A percentile compares a stretch with the other conserved stretches of the same genome.
These are phyloP conservation scores for Coniochaeta sp. DNA, from an alignment of 2,329 filamentous ascomycete species.

Conservation along the genomic window DNA sequence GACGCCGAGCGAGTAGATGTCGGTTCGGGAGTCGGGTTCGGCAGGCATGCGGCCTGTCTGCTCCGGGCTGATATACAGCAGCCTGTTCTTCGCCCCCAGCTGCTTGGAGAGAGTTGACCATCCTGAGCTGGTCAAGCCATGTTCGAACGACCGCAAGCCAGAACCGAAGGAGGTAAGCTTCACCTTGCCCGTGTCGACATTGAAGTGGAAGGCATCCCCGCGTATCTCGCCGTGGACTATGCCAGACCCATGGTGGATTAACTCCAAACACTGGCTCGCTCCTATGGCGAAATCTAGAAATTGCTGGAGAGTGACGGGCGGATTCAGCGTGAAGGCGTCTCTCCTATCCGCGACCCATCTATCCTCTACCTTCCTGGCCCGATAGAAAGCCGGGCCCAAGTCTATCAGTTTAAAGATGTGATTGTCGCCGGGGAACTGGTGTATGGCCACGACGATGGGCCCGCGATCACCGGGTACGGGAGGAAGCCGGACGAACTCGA, in stretches of 20 bases:
- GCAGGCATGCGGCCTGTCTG: slow-evolving; percentile 90
- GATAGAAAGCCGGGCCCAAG: slow-evolving; percentile 70
- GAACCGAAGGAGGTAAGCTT: slow-evolving; percentile 82
- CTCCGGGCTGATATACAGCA: slow-evolving; percentile 89
- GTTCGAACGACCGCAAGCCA: slow-evolving; percentile 81
- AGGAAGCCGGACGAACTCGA: slow-evolving; percentile 70
- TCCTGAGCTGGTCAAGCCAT: slow-evolving; percentile 76
- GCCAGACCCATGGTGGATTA: slow-evolving; percentile 82
- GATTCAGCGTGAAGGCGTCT: slow-evolving; percentile 39
- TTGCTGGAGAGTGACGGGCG: slow-evolving; percentile 61
- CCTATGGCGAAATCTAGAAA: slow-evolving; percentile 92
- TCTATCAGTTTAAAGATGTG: slow-evolving; percentile 64
- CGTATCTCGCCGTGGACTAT: slow-evolving; percentile 88
- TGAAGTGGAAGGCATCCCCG: slow-evolving; percentile 86
- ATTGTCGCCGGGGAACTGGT: slow-evolving; percentile 70
- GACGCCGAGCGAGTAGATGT: slow-evolving; percentile 88
- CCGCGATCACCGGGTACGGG: slow-evolving; percentile 62
- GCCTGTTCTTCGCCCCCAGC: slow-evolving; percentile 77
- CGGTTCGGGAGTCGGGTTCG: slow-evolving; percentile 84
- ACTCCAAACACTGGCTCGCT: slow-evolving; percentile 76
- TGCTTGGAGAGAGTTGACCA: slow-evolving; percentile 82
- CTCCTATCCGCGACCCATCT: slow-evolving; percentile 37
- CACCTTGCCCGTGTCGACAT: slow-evolving; percentile 61
- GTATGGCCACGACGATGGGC: slow-evolving; percentile 72
- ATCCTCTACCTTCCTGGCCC: slow-evolving; percentile 44